Evolutionary conservation across 768 basidiomycete genomes (phyloP).

Genomic region (Boletus reticuloceps): DNA sequence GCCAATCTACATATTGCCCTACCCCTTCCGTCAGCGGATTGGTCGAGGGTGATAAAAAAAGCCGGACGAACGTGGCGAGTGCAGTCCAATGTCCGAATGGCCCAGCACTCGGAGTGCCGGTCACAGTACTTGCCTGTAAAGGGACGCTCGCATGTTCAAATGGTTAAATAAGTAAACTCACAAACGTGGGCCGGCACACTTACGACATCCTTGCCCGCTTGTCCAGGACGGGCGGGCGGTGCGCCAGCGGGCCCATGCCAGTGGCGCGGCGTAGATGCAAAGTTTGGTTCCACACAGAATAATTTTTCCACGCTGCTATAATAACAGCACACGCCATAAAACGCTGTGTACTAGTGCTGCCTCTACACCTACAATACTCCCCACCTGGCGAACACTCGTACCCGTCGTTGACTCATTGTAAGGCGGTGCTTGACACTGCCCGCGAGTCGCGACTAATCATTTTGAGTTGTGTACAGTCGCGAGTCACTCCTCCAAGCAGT

Average conservation of each 20-base stretch:
- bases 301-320: neutral
- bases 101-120: neutral
- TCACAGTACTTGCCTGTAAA: neutral
- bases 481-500: neutral
- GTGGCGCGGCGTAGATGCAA: too few relatives aligned
- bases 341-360: neutral
- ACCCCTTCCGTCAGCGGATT: neutral
- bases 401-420: neutral
- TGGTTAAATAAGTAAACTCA: neutral
- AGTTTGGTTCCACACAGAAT: neutral
- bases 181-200: conserved; percentile 13
- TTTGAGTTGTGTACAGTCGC: too few relatives aligned
- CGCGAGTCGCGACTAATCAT: too few relatives aligned
- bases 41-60: neutral
- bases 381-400: neutral
- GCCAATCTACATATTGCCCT: too few relatives aligned
- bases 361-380: neutral
- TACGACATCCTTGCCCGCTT: neutral
- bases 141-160: conserved; percentile 9
- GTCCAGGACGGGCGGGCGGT: neutral
- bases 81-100: neutral
- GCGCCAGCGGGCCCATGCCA: too few relatives aligned
- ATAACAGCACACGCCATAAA: too few relatives aligned
- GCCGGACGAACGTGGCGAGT: conserved; percentile 18
- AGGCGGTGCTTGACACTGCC: neutral